Base-by-base conservation (phyloP, 2,329 filamentous ascomycete species). In the Trichophyton equinum region DNA sequence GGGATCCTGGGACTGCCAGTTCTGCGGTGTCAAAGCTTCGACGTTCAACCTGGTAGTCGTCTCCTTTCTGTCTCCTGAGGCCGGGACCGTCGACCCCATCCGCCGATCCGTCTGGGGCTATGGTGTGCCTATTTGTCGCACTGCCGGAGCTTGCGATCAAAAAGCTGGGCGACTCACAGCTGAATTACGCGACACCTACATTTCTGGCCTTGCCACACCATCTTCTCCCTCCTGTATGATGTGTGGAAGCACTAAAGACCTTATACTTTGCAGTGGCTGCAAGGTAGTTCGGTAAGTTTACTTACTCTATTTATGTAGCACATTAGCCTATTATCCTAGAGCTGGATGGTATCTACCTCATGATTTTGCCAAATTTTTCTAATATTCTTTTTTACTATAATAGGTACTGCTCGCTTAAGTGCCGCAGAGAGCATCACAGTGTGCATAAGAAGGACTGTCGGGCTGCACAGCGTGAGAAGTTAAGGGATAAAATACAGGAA, bases 401-500 rank as follows among this genome's bases (percentile, higher is more conserved):
- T 25, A 62, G 60, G 33, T 62, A 62, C 33, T 62, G 60, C 22
- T 59, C 56, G 11, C 38, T 13, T 20, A 22, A 25, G 20, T 59
- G 60, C 57, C 60, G 49, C 20, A 51, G 25, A 4, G n/a, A 13
- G 2, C 30, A 59, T 57, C 55, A 53, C 22, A 57, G 44, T 11
- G n/a, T 30, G 4, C 60, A 62, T n/a, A 62, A 62, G 38, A 56
- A 55, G 30, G 22, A 44, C 8, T 62, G 60, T n/a, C 38, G 60
- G 7, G 33, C 27, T 3, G 36, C 60, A 56, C 60, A 62, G 25
- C 58, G 56, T 53, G 57, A 62, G 18, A 46, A 27, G 22, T n/a
- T 47, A 38, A 25, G n/a, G 5, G 38, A 59, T 33, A 40, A 59
- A 33, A 20, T 59, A 6, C n/a, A 46, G 8, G 9, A 33, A 20